These are phyloP conservation scores for Monascus ruber DNA, from an alignment of 2,329 filamentous ascomycete species.

Conservation along the genomic window DNA sequence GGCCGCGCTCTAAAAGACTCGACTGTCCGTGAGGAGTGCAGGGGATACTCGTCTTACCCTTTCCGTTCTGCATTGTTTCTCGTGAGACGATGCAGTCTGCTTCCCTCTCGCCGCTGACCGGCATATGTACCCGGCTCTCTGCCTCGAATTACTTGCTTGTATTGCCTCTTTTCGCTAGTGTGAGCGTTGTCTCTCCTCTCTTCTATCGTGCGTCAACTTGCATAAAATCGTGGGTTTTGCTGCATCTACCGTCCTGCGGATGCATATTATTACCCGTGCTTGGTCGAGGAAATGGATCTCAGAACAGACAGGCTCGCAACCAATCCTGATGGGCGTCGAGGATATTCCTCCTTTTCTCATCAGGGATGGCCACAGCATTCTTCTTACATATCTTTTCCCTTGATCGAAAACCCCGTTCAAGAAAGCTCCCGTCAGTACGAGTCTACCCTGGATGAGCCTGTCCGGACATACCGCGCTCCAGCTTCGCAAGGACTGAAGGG, in stretches of 20 bases:
- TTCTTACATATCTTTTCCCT: slow-evolving; percentile 13
- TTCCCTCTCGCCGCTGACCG: slow-evolving; percentile 1
- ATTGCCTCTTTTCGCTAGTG: neutral
- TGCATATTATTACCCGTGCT: neutral
- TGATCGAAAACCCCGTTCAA: slow-evolving; percentile 9
- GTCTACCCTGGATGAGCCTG: slow-evolving; percentile 18
- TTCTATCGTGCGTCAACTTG: neutral
- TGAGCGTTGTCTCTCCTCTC: neutral
- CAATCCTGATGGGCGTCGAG: slow-evolving; percentile 16
- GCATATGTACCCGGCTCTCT: slow-evolving; percentile 7
- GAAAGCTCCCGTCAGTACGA: slow-evolving; percentile 15
- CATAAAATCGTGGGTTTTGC: no score
- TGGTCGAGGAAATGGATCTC: slow-evolving; percentile 21
- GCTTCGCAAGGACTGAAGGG: slow-evolving; percentile 23
- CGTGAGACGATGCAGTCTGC: slow-evolving; percentile 5
- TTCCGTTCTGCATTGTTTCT: neutral
- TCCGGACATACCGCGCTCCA: slow-evolving; percentile 19
- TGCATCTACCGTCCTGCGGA: neutral
- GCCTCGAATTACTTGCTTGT: neutral
- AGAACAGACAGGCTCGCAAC: slow-evolving; percentile 16
- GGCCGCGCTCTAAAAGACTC: no score
- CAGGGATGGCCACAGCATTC: slow-evolving; percentile 21
- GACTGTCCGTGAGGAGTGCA: no score
- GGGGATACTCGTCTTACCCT: no score
- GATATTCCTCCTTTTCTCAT: slow-evolving; percentile 19